Percentiles rank a stretch among this genome's conserved stretches.
These are phyloP conservation scores for Elsinoe arachidis DNA, from an alignment of 2,329 filamentous ascomycete species.

Conservation along the genomic window DNA sequence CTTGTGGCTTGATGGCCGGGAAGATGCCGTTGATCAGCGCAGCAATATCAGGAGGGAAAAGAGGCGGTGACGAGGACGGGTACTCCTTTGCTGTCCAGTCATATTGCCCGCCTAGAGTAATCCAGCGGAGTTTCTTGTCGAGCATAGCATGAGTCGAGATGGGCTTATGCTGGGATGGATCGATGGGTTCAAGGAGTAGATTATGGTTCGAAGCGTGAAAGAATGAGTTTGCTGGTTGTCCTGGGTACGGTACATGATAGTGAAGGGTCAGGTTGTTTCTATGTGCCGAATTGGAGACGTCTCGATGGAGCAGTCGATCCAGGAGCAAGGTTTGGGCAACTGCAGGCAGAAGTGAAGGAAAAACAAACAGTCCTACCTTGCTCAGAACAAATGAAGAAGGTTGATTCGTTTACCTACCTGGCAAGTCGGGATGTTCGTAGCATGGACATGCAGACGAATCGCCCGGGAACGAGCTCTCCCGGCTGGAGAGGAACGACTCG, in stretches of 20 bases:
- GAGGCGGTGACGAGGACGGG: conserved; percentile 56
- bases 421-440: conserved; percentile 57
- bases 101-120: conserved; percentile 90
- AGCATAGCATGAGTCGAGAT: conserved; percentile 62
- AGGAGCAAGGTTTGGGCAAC: conserved; percentile 61
- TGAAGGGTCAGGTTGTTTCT: conserved; percentile 87
- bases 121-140: conserved; percentile 78
- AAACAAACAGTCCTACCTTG: conserved; percentile 58
- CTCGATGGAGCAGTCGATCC: conserved; percentile 64
- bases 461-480: not conserved
- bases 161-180: conserved; percentile 65
- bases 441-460: conserved; percentile 11
- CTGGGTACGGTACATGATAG: conserved; percentile 59
- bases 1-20: conserved; percentile 68
- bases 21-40: conserved; percentile 61
- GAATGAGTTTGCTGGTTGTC: conserved; percentile 42
- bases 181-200: conserved; percentile 47
- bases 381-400: not conserved
- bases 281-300: conserved; percentile 64
- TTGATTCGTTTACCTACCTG: conserved; percentile 47
- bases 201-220: conserved; percentile 34
- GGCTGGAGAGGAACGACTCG: conserved; percentile 21
- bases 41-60: conserved; percentile 67
- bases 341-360: conserved; percentile 65
- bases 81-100: conserved; percentile 89